Percentiles rank a stretch among this genome's conserved stretches.
These are phyloP conservation scores for Coemansia sp. DNA, from an alignment of 371 early-diverging fungal species.

Conservation along the genomic window DNA sequence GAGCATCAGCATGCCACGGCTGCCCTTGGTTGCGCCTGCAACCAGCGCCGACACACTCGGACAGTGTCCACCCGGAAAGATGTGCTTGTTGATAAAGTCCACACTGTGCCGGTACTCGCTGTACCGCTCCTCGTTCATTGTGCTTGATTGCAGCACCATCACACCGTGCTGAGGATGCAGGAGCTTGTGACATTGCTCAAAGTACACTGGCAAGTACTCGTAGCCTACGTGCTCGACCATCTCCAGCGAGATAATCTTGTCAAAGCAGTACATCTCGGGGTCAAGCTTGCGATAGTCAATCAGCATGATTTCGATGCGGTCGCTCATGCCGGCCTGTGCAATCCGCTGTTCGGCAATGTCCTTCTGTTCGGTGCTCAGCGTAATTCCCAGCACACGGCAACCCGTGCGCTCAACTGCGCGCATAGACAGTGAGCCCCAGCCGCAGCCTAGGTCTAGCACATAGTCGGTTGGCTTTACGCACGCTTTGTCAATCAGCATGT, in stretches of 20 bases:
- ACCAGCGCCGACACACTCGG: slow-evolving; percentile 15
- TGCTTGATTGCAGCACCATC: no score
- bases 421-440: slow-evolving; percentile 69
- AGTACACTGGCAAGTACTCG: slow-evolving; percentile 62
- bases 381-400: slow-evolving; percentile 63
- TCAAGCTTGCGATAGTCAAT: slow-evolving; percentile 63
- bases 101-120: slow-evolving; percentile 55
- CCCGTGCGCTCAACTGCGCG: slow-evolving; percentile 53
- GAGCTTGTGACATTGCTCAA: slow-evolving; percentile 56
- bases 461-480: slow-evolving; percentile 54
- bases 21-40: slow-evolving; percentile 48
- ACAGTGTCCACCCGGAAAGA: slow-evolving; percentile 72
- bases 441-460: slow-evolving; percentile 69
- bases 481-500: slow-evolving; percentile 59
- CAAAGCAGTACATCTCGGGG: slow-evolving; percentile 54
- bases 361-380: slow-evolving; percentile 65
- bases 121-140: slow-evolving; percentile 55
- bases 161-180: slow-evolving; percentile 50
- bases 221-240: slow-evolving; percentile 76
- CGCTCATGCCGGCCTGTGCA: slow-evolving; percentile 53
- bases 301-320: slow-evolving; percentile 58
- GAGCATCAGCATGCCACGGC: slow-evolving; percentile 56
- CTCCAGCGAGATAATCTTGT: slow-evolving; percentile 67
- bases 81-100: slow-evolving; percentile 72
- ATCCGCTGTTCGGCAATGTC: slow-evolving; percentile 61